A percentile compares a stretch with the other conserved stretches of the same genome.
Evolutionary conservation across 1,284 basidiomycete species (phyloP).

Genomic region (Coriolopsis trogii): DNA sequence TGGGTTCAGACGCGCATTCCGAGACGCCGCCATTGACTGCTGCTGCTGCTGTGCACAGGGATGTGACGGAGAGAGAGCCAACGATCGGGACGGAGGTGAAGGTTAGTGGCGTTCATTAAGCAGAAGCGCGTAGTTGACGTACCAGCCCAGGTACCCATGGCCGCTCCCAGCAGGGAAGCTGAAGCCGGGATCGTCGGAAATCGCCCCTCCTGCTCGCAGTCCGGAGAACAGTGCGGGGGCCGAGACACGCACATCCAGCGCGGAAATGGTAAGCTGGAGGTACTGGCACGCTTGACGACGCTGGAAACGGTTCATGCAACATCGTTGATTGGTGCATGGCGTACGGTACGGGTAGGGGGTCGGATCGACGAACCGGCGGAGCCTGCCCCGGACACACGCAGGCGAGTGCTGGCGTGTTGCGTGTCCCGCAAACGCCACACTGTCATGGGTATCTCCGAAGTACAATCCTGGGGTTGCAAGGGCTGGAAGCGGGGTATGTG

Average conservation of each 20-base stretch:
- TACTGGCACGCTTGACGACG: too few species aligned
- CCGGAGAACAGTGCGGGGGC: too few species aligned
- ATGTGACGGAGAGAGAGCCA: too few species aligned
- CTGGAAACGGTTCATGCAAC: too few species aligned
- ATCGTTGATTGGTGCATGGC: too few species aligned
- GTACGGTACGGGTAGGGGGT: constrained; percentile 1
- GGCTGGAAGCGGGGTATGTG: not conserved
- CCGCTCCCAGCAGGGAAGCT: constrained; percentile 11
- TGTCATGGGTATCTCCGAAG: constrained; percentile 28
- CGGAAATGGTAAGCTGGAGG: too few species aligned
- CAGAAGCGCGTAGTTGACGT: constrained; percentile 14
- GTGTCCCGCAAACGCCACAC: constrained; percentile 8
- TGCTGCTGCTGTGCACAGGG: not conserved
- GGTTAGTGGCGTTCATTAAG: constrained; percentile 16
- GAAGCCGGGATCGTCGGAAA: constrained; percentile 12
- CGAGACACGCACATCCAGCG: too few species aligned
- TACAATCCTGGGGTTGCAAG: constrained; percentile 22
- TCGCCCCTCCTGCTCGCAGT: constrained; percentile 4
- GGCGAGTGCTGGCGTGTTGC: not conserved
- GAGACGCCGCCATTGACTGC: not conserved
- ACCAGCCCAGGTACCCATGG: constrained; percentile 14
- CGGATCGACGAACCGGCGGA: constrained; percentile 13
- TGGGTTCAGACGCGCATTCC: not conserved
- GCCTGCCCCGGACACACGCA: constrained; percentile 16
- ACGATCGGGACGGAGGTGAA: too few species aligned